phyloP scores from a whole-genome alignment of 169 alveolate species.

The Besnoitia besnoiti region DNA sequence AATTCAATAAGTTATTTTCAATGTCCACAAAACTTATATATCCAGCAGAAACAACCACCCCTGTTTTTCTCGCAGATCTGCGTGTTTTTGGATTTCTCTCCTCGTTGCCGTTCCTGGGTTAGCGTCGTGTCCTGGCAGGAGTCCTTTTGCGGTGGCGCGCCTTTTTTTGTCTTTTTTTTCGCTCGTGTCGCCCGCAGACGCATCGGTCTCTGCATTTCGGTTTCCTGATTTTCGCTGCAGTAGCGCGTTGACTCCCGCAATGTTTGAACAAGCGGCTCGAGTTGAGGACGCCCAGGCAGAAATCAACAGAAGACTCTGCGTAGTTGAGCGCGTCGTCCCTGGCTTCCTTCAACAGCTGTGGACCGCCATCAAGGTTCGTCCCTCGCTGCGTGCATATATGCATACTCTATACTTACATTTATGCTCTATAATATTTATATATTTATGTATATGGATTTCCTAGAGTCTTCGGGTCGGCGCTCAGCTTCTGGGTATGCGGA shows the following conservation, averaged over 20 bases:
- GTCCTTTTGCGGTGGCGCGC: no score
- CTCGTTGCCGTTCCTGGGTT: no score
- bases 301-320: conserved; percentile 70
- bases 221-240: neutral
- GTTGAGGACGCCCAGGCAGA: conserved; percentile 69
- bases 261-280: conserved; percentile 65
- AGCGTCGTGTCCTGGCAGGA: no score
- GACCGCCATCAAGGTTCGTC: conserved; percentile 62
- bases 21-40: no score
- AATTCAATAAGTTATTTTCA: no score
- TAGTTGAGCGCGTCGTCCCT: conserved; percentile 75
- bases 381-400: neutral
- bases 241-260: conserved; percentile 76
- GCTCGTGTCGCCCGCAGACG: no score
- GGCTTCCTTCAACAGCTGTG: conserved; percentile 74
- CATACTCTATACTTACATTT: neutral
- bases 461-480: neutral
- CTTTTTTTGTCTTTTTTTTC: no score
- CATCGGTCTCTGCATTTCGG: neutral
- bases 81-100: no score
- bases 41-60: no score
- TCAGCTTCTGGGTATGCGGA: neutral
- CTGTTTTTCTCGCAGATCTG: no score
- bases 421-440: neutral
- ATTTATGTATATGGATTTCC: neutral